A percentile compares a stretch with the other conserved stretches of the same genome.
phyloP scores from a whole-genome alignment of 176 grass and related monocot genomes.

The Thalia dealbata region DNA sequence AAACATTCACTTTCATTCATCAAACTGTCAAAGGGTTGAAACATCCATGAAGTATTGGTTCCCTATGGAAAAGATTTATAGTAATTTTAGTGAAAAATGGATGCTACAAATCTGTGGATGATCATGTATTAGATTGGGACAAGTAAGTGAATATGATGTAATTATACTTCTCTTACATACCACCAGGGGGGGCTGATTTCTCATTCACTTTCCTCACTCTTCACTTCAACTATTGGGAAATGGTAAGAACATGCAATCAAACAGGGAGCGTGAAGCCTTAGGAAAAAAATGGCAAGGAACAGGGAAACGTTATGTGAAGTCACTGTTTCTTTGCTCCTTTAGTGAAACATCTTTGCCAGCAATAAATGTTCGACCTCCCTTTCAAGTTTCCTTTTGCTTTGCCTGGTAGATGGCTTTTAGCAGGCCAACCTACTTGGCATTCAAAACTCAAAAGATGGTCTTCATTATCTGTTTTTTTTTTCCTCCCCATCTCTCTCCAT shows the following conservation, averaged over 20 bases:
- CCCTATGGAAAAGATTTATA: too few species aligned
- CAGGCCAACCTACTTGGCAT: neutral
- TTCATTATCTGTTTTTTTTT: neutral
- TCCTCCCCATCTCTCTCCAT: neutral
- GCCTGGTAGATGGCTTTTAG: conserved; percentile 4
- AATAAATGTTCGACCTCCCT: neutral
- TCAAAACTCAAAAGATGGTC: neutral
- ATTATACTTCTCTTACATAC: too few species aligned
- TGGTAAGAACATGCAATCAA: neutral
- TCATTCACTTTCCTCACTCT: neutral
- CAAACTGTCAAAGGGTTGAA: too few species aligned
- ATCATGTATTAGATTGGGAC: too few species aligned
- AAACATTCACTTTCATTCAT: too few species aligned
- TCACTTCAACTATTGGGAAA: neutral
- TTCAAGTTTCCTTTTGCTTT: neutral
- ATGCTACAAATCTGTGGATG: too few species aligned
- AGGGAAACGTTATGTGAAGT: conserved; percentile 14
- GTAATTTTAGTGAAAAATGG: too few species aligned
- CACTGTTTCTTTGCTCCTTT: conserved; percentile 9
- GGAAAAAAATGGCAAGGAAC: neutral
- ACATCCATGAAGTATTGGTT: too few species aligned
- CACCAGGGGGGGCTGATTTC: neutral
- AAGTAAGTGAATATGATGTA: too few species aligned
- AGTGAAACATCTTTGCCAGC: neutral
- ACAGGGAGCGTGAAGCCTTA: too few species aligned